A percentile compares a stretch with the other conserved stretches of the same genome.
phyloP scores from a whole-genome alignment of 192 early-diverging fungal species.

The Entrophospora sp. region DNA sequence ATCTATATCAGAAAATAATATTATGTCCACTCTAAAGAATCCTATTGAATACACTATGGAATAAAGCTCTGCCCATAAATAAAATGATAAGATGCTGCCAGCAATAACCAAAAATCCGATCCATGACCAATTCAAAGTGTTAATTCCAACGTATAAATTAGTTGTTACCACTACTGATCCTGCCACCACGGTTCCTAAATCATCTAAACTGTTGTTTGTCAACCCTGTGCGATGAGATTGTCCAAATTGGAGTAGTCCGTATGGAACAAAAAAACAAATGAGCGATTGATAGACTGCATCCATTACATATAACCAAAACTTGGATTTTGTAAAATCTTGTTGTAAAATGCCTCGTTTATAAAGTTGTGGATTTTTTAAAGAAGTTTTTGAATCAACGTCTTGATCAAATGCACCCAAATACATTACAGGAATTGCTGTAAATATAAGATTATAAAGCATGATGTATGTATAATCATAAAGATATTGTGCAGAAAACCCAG shows the following conservation, averaged over 20 bases:
- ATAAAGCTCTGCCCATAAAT: constrained; percentile 30
- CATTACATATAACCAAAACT: constrained; percentile 64
- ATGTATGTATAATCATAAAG: constrained; percentile 81
- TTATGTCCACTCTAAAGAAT: constrained; percentile 41
- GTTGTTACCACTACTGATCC: constrained; percentile 59
- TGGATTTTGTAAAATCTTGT: constrained; percentile 59
- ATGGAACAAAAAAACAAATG: constrained; percentile 58
- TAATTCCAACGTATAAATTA: constrained; percentile 66
- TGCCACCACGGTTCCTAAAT: constrained; percentile 64
- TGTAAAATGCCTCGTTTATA: constrained; percentile 66
- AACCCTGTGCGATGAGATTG: constrained; percentile 34
- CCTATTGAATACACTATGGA: constrained; percentile 29
- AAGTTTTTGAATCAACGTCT: constrained; percentile 61
- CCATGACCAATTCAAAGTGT: constrained; percentile 68
- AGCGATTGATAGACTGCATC: constrained; percentile 67
- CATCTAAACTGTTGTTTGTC: constrained; percentile 44
- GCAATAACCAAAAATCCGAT: constrained; percentile 45
- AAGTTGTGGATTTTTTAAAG: constrained; percentile 64
- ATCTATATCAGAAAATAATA: constrained; percentile 48
- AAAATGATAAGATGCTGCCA: constrained; percentile 28
- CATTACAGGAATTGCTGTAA: constrained; percentile 76
- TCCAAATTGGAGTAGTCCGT: constrained; percentile 38
- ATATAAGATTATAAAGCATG: constrained; percentile 75
- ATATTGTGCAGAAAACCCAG: constrained; percentile 70
- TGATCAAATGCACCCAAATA: constrained; percentile 71